A percentile compares a stretch with the other conserved stretches of the same genome.
Conservation (phyloP, 805 yeast species). For the Saturnispora diversa region DNA sequence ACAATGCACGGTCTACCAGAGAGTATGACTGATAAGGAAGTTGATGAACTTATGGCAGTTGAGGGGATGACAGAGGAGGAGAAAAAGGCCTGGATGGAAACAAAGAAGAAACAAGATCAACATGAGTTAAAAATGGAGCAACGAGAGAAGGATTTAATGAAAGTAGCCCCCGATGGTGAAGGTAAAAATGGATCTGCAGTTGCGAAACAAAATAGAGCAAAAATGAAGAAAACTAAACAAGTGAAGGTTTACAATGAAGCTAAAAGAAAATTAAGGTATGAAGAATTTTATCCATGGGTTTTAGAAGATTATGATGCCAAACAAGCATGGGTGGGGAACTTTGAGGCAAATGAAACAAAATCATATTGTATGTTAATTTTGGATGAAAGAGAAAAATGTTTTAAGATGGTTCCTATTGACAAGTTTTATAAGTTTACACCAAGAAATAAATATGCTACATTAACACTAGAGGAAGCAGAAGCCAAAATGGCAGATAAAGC, state of each 20-base stretch:
- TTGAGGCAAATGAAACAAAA: slow-evolving; percentile 84
- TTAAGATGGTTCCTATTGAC: slow-evolving; percentile 91
- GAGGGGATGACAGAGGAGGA: slow-evolving; percentile 34
- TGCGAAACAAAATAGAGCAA: slow-evolving; percentile 4
- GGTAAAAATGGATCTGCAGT: slow-evolving; percentile 32
- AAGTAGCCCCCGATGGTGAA: slow-evolving; percentile 89
- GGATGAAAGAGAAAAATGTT: slow-evolving; percentile 64
- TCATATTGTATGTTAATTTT: slow-evolving; percentile 79
- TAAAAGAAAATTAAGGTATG: slow-evolving; percentile 79
- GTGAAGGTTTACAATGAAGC: slow-evolving; percentile 73
- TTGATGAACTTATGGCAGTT: slow-evolving; percentile 26
- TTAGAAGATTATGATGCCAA: slow-evolving; percentile 92
- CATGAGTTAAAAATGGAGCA: slow-evolving; percentile 30
- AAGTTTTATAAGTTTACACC: slow-evolving; percentile 91
- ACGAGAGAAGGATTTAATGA: slow-evolving; percentile 44
- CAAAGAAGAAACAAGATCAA: slow-evolving; percentile 22
- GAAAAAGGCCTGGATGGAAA: slow-evolving; percentile 28
- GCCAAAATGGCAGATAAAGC: slow-evolving; percentile 76
- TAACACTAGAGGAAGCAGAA: slow-evolving; percentile 90
- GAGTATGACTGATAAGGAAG: slow-evolving; percentile 17
- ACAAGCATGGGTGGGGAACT: slow-evolving; percentile 92
- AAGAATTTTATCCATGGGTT: slow-evolving; percentile 97
- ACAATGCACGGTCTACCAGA: slow-evolving; percentile 8
- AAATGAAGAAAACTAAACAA: slow-evolving; percentile 65
- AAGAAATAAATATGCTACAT: slow-evolving; percentile 84